Base-by-base conservation (phyloP, 495 filamentous ascomycete species). In the Penicillium goetzii region DNA sequence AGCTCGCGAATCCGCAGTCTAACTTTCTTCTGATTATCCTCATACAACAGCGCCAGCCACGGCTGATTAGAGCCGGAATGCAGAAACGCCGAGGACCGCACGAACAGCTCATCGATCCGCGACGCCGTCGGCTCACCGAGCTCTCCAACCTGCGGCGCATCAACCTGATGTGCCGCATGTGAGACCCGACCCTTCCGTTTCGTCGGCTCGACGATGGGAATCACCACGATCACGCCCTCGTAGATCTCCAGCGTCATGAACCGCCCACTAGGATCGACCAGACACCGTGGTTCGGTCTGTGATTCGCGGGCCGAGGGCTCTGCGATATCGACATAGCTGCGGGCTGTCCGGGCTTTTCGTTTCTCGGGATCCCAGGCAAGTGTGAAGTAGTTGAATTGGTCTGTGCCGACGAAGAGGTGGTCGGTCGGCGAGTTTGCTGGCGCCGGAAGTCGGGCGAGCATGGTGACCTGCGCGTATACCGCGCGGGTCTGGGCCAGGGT, bases 391-490 rank as follows among this genome's bases (percentile, higher is more conserved):
- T 89, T 88, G 68, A 89, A 91, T 58, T 91, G 88, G 70, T 96
- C 89, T 12, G 95, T 97, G 34, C 91, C 94, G 63, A 99, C 83
- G 72, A 99, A 96, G 66, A 99, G 86, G 66, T 98, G 87, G 65
- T 97, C 93, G 10, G 89, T 93, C 6, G 79, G 70, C 19, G 90
- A 85, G 67, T 89, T 83, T 21, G 84, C 83, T 14, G 93, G 95
- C 0, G 85, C 87, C 2, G 78, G 76, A 21, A 99, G 81, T 65
- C 89, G 90, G 60, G 92, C 86, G 43, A 99, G 85, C 78, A 97
- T 92, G 0, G 90, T 88, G 57, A 98, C 86, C 66, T 86, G 88
- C 68, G 93, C 96, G 71, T 92, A 93, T 56, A 99, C 76, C 54
- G 83, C 76, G 66, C 85, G 86, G 6, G 89, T 88, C 61, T 88